Conservation (phyloP, 1,284 basidiomycete species). For the Tremellales sp. region DNA sequence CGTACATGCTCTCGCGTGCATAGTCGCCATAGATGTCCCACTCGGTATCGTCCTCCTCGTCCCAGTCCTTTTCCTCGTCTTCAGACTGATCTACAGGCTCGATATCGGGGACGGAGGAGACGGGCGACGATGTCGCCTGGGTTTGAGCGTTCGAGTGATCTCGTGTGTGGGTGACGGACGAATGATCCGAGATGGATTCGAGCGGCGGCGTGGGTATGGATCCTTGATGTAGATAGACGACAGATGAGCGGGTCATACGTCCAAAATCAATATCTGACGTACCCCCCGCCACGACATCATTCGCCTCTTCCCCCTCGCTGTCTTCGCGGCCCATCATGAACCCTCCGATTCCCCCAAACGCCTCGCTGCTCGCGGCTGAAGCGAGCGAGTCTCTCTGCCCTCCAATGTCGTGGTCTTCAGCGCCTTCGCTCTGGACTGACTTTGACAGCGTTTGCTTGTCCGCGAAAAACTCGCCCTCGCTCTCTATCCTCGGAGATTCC, state of each 20-base stretch:
- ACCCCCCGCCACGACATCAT: conserved; percentile 17
- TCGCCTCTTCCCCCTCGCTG: background rate
- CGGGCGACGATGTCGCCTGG: background rate
- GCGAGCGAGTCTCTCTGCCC: conserved; percentile 20
- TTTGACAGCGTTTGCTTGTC: background rate
- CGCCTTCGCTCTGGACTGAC: background rate
- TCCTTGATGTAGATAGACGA: too few species aligned
- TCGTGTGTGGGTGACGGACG: background rate
- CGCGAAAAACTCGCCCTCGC: background rate
- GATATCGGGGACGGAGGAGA: background rate
- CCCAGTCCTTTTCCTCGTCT: conserved; percentile 5
- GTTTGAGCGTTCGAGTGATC: background rate
- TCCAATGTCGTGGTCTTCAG: background rate
- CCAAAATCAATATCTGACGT: background rate
- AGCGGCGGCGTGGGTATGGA: conserved; percentile 11
- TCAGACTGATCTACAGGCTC: conserved; percentile 3
- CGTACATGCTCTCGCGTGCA: conserved; percentile 39
- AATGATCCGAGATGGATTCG: background rate
- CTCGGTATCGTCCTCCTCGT: conserved; percentile 15
- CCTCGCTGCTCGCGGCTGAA: conserved; percentile 30
- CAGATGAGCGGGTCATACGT: background rate
- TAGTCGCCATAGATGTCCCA: conserved; percentile 45
- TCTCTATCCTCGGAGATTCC: conserved; percentile 22
- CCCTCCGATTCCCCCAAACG: conserved; percentile 32
- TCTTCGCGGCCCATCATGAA: conserved; percentile 33